Evolutionary conservation across 495 filamentous ascomycete genomes (phyloP), one percentile per base, ranked within the genome.

Genomic region (Sordaria brevicollis): DNA sequence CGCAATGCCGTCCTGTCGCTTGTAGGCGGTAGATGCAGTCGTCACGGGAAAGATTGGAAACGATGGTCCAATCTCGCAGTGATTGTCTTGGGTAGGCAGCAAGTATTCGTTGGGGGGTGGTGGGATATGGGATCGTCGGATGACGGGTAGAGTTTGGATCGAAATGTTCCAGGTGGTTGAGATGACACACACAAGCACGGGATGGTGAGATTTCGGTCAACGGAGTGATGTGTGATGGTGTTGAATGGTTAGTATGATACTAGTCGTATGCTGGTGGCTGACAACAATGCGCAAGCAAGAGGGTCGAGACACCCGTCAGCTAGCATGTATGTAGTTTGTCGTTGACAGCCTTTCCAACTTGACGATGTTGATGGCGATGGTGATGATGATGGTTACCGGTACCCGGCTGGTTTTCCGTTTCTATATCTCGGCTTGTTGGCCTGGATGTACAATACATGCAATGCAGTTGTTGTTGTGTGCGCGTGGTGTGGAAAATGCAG

Each of bases 391-490:
- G 62, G 67, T 67, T n/a, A n/a, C n/a, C n/a, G n/a, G n/a, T n/a
- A n/a, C n/a, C n/a, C n/a, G n/a, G n/a, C n/a, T n/a, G n/a, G n/a
- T n/a, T n/a, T n/a, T n/a, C n/a, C n/a, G n/a, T n/a, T n/a, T n/a
- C n/a, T n/a, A n/a, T n/a, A n/a, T n/a, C n/a, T n/a, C n/a, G n/a
- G n/a, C n/a, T n/a, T n/a, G n/a, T n/a, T n/a, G n/a, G n/a, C n/a
- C n/a, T n/a, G n/a, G n/a, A n/a, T n/a, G n/a, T n/a, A n/a, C n/a
- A n/a, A n/a, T n/a, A n/a, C n/a, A n/a, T n/a, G n/a, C n/a, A n/a
- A n/a, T n/a, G n/a, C n/a, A n/a, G 57, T 49, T 71, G 69, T 35
- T 74, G 74, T 76, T 79, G 74, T 79, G 77, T 76, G 77, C 72
- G 70, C 25, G 25, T 13, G 5, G 35, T 31, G 25, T 62, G 49